Base-by-base conservation (phyloP, 768 basidiomycete genomes). In the Boletus fagicola region DNA sequence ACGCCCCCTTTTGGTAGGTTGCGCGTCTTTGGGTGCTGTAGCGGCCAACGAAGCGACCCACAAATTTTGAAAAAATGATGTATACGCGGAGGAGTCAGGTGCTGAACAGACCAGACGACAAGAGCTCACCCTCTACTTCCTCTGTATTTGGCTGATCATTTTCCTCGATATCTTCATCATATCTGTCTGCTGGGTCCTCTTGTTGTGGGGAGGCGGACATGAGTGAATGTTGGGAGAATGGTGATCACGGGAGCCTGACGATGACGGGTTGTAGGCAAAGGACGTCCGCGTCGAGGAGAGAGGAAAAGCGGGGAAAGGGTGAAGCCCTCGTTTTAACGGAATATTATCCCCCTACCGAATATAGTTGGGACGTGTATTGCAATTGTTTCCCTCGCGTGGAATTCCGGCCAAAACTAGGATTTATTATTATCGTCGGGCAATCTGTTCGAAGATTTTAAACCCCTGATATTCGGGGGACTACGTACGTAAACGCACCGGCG, bases 271-370 rank as follows among this genome's bases (percentile, higher is more conserved):
- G 51, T 15, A 64, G 65, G 62, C 51, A 45, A 48, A 63, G 62
- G 64, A 63, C 54, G 72, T 62, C 62, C 62, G 75, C 70, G 73
- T 68, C 73, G 75, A 75, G 72, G 74, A 66, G 72, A 73, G 74
- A 74, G 74, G 70, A 76, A 83, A 80, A 79, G 78, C 82, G 83
- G 84, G 80, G 78, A 80, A 81, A 85, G 78, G 77, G 76, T 79
- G 75, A 75, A 74, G 76, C 75, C 74, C 81, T 82, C 82, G 83
- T 84, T 88, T 90, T 89, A 87, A 84, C 83, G 81, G 65, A 84
- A 82, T 80, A 77, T 68, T 80, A 82, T 78, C 77, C 78, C 76
- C 78, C 80, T 82, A 77, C 84, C 84, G 83, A 80, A 84, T 84
- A 77, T 85, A 84, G 84, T 80, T 80, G 78, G 75, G 75, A 77